Conservation (phyloP, 2,329 filamentous ascomycete genomes). For the Polytolypa hystricis region DNA sequence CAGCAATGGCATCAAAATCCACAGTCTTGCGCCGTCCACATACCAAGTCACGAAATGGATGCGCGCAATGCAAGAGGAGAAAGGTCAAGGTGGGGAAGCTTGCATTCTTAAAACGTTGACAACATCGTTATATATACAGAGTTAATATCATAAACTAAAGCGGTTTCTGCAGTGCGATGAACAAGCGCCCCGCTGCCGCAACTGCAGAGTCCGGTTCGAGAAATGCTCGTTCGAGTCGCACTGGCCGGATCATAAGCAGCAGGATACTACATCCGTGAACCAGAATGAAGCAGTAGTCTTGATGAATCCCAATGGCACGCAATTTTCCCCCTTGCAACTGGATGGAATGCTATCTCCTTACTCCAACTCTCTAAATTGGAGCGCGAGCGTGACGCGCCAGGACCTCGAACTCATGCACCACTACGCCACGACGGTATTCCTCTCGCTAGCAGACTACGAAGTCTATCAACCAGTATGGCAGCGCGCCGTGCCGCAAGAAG, state of each 20-base stretch:
- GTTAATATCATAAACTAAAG: background rate
- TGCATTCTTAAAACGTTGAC: too few species aligned
- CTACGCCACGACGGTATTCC: conserved; percentile 8
- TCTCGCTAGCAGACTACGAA: conserved; percentile 9
- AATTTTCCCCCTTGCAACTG: background rate
- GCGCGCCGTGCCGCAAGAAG: conserved; percentile 9
- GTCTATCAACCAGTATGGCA: conserved; percentile 11
- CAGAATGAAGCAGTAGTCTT: background rate
- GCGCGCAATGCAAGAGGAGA: conserved; percentile 11
- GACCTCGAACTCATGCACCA: conserved; percentile 12
- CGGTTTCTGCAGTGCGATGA: conserved; percentile 9
- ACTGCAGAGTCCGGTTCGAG: conserved; percentile 9
- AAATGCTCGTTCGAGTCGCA: conserved; percentile 8
- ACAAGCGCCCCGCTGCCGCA: conserved; percentile 11
- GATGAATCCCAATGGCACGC: background rate
- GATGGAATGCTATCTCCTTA: background rate
- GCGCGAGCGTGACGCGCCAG: background rate
- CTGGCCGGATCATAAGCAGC: too few species aligned
- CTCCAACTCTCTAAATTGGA: background rate
- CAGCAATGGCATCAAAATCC: too few species aligned
- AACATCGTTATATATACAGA: background rate
- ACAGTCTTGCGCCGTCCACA: too few species aligned
- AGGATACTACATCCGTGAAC: background rate
- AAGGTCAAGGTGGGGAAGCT: conserved; percentile 11
- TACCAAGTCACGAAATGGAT: conserved; percentile 13